A percentile compares a stretch with the other conserved stretches of the same genome.
Conservation (phyloP, 441 rosid genomes). For the Syzygium syzygioides region DNA sequence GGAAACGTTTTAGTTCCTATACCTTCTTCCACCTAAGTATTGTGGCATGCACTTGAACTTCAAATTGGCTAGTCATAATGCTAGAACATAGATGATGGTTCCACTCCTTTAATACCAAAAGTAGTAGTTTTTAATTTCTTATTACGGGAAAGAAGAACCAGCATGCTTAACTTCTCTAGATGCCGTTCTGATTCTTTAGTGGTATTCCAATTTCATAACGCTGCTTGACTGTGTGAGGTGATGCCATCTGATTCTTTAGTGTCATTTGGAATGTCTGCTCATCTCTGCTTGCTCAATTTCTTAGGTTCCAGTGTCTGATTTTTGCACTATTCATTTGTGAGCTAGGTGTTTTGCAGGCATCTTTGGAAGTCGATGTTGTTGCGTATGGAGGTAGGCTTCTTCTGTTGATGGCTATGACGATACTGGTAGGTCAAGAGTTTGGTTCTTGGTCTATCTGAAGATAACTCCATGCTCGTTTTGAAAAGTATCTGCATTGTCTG, state of each 20-base stretch:
- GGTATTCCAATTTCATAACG: not conserved
- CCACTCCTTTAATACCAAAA: not conserved
- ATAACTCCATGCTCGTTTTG: not conserved
- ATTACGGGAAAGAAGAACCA: not conserved
- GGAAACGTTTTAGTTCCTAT: not conserved
- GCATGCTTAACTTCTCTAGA: not conserved
- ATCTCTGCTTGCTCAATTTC: not conserved
- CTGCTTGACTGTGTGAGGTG: not conserved
- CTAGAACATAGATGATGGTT: not conserved
- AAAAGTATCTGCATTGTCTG: not conserved
- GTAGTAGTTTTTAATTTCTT: not conserved
- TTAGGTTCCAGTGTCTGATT: not conserved
- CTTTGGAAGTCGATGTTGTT: conserved; percentile 73
- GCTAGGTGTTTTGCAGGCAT: conserved; percentile 43
- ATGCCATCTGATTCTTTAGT: not conserved
- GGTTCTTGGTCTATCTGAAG: not conserved
- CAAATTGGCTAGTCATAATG: not conserved
- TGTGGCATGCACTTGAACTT: not conserved
- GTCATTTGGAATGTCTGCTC: no score
- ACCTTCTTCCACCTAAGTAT: not conserved
- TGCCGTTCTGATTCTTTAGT: not conserved
- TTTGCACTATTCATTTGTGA: not conserved
- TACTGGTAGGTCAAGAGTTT: no score
- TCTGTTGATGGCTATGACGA: not conserved
- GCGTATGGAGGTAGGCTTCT: conserved; percentile 79